Evolutionary conservation across 805 yeast genomes (phyloP).

Genomic region (Zygosaccharomyces bisporus): DNA sequence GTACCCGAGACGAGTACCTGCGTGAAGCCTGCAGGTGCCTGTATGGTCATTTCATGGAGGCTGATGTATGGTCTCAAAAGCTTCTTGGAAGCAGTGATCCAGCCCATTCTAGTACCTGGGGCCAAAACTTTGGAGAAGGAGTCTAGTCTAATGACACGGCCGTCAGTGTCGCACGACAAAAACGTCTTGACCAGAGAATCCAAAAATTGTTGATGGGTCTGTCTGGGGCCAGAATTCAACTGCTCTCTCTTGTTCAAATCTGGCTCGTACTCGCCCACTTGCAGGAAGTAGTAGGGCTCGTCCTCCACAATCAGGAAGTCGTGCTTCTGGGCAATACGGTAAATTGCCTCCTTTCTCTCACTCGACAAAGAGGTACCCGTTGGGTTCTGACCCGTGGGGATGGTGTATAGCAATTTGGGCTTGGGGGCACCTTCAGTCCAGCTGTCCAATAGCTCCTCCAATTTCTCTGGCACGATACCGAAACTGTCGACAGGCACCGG

Average conservation of each 20-base stretch:
- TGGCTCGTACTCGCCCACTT: constrained; percentile 72
- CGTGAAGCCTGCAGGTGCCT: constrained; percentile 77
- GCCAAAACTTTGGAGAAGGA: constrained; percentile 89
- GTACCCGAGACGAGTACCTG: constrained; percentile 67
- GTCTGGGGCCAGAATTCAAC: constrained; percentile 20
- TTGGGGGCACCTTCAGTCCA: constrained; percentile 65
- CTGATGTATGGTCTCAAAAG: constrained; percentile 65
- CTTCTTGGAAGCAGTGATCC: constrained; percentile 72
- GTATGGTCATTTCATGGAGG: constrained; percentile 76
- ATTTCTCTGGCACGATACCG: constrained; percentile 72
- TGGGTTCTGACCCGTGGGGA: constrained; percentile 97
- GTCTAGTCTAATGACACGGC: constrained; percentile 85
- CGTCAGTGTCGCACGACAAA: constrained; percentile 73
- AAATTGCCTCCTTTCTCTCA: constrained; percentile 75
- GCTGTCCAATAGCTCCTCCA: constrained; percentile 55
- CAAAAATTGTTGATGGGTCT: constrained; percentile 61
- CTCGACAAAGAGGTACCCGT: constrained; percentile 80
- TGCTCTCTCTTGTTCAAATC: constrained; percentile 38
- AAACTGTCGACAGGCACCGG: constrained; percentile 75
- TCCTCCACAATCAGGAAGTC: constrained; percentile 88
- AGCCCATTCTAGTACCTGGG: constrained; percentile 86
- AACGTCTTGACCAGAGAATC: constrained; percentile 70
- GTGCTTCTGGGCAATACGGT: constrained; percentile 75
- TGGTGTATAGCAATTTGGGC: constrained; percentile 86
- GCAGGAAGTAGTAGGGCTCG: constrained; percentile 96